These are phyloP conservation scores for Moringa oleifera DNA, from an alignment of 345 rosid genomes.

Conservation along the genomic window DNA sequence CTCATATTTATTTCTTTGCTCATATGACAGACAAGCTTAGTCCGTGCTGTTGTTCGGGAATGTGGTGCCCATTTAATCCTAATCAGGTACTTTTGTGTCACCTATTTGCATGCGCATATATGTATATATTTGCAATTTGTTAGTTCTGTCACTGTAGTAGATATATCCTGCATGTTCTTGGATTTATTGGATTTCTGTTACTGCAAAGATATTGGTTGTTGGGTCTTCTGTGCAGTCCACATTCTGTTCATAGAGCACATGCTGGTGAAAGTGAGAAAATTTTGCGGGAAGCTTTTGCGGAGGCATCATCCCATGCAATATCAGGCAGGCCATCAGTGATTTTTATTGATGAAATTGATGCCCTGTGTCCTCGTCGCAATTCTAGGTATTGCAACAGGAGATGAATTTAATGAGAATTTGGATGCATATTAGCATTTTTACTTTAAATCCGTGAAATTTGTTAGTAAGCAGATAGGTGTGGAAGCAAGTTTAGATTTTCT, in stretches of 20 bases:
- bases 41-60: constrained; percentile 82
- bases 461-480: neutral
- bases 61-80: constrained; percentile 70
- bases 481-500: neutral
- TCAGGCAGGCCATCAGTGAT: constrained; percentile 70
- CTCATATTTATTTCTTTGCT: constrained; percentile 5
- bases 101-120: neutral
- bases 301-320: constrained; percentile 58
- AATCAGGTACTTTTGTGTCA: constrained; percentile 48
- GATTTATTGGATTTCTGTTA: neutral
- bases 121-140: neutral
- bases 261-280: constrained; percentile 89
- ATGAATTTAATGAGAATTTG: neutral
- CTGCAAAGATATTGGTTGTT: neutral
- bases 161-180: neutral
- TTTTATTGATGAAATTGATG: constrained; percentile 90
- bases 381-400: constrained; percentile 40
- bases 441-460: neutral
- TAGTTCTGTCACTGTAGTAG: neutral
- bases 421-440: neutral
- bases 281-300: constrained; percentile 70
- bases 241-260: constrained; percentile 69
- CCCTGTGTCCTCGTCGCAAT: constrained; percentile 76
- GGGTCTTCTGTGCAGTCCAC: constrained; percentile 43
- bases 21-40: constrained; percentile 71